Base-by-base conservation (phyloP, 805 yeast genomes). In the Lachancea sp. region DNA sequence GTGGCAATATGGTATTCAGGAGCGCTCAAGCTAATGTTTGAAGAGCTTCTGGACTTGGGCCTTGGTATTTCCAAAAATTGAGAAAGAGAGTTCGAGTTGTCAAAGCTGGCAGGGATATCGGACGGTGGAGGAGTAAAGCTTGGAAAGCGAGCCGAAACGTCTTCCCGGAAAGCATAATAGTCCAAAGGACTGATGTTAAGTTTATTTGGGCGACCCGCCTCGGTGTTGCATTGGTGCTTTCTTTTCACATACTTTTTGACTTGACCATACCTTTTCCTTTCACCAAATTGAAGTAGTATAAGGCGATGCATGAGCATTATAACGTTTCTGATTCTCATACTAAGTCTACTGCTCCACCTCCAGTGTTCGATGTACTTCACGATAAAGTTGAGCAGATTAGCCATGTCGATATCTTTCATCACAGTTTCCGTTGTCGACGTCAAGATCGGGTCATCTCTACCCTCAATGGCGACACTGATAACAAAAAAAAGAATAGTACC, bases 131-230 rank as follows among this genome's bases (percentile, higher is more conserved):
- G 78, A 4, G 68, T 58, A 50, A 70, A 82, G 3, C 85, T 67
- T 0, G 99, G 97, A 58, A 80, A 91, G 49, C 95, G 74, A 10
- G 87, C 75, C 3, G 72, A 62, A 2, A 90, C 61, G 48, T 87
- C 95, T 42, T 85, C 85, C 49, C 88, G 71, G 57, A 85, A 89
- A 6, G 85, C 79, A 56, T 79, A 81, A 58, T 86, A 91, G 52
- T 90, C 95, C n/a, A 86, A 63, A 0, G 96, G 95, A 0, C 95
- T 81, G 9, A 90, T 81, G 0, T 71, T 64, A 40, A 74, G 65
- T 41, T 58, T 60, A 38, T 54, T 60, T 33, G 67, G 51, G 4
- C 49, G 42, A 25, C 56, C 33, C 11, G 16, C 15, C 19, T 33
- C 32, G 15, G 32, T 11, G 10, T 34, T 25, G 50, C 58, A 47